Evolutionary conservation across 352 stramenopile genomes (phyloP).

Genomic region (Globisporangium nodosum): DNA sequence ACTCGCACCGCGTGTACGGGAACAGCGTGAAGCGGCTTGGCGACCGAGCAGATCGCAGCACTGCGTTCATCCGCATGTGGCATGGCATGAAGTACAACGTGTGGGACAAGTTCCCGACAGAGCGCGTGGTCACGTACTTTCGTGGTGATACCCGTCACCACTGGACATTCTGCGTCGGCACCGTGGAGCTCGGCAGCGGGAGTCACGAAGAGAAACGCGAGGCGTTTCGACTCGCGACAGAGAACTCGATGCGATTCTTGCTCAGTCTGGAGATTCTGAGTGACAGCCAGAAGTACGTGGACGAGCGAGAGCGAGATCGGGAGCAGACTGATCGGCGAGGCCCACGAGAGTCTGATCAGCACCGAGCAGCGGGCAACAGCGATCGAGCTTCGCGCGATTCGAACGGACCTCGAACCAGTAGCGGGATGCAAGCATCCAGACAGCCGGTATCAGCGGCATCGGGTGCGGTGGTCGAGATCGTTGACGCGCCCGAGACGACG

Average conservation of each 20-base stretch:
- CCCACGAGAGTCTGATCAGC: background rate
- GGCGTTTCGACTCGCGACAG: slow-evolving; percentile 38
- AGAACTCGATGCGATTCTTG: slow-evolving; percentile 43
- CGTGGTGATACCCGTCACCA: slow-evolving; percentile 43
- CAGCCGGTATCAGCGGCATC: background rate
- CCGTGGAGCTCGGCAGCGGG: slow-evolving; percentile 64
- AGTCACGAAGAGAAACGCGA: slow-evolving; percentile 47
- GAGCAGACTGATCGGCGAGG: slow-evolving; percentile 1
- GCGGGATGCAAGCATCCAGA: background rate
- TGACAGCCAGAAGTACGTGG: slow-evolving; percentile 5
- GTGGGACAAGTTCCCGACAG: slow-evolving; percentile 24
- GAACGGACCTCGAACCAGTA: no score
- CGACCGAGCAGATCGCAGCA: slow-evolving; percentile 19
- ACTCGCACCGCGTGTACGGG: slow-evolving; percentile 24
- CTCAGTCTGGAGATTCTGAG: slow-evolving; percentile 15
- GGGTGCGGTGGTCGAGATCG: slow-evolving; percentile 1
- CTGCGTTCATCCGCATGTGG: slow-evolving; percentile 50
- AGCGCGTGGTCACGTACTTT: slow-evolving; percentile 47
- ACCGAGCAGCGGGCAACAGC: background rate
- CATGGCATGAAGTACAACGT: slow-evolving; percentile 34
- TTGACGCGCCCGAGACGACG: slow-evolving; percentile 6
- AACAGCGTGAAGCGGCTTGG: slow-evolving; percentile 10
- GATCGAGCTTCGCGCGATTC: no score
- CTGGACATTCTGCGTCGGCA: slow-evolving; percentile 56
- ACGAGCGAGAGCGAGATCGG: background rate